phyloP scores from a whole-genome alignment of 2,329 filamentous ascomycete genomes.

The Fusarium clavum region DNA sequence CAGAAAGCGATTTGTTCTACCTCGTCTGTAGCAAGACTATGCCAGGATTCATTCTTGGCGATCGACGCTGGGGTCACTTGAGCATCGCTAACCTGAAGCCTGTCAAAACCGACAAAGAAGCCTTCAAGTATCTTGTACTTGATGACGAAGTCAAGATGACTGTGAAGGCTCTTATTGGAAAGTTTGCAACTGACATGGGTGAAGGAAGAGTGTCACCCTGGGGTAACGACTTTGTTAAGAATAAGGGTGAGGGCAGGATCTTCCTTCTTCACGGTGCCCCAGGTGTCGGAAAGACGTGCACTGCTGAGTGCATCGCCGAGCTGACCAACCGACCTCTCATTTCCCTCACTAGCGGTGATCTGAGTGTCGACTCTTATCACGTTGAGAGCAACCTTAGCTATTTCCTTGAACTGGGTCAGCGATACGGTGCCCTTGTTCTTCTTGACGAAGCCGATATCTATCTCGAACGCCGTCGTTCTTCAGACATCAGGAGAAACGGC shows the following conservation, averaged over 20 bases:
- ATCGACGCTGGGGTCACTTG: constrained; percentile 59
- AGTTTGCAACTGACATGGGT: constrained; percentile 54
- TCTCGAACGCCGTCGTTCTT: constrained; percentile 62
- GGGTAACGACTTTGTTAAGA: constrained; percentile 61
- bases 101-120: constrained; percentile 58
- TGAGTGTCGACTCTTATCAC: constrained; percentile 53
- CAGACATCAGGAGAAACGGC: constrained; percentile 60
- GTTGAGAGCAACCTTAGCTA: constrained; percentile 60
- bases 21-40: constrained; percentile 58
- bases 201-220: constrained; percentile 57
- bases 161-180: constrained; percentile 60
- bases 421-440: constrained; percentile 64
- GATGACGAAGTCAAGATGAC: constrained; percentile 61
- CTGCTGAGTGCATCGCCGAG: constrained; percentile 66
- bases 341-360: constrained; percentile 62
- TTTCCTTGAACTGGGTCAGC: constrained; percentile 62
- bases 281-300: constrained; percentile 69
- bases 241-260: constrained; percentile 63
- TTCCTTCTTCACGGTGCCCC: constrained; percentile 65
- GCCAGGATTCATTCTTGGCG: constrained; percentile 59
- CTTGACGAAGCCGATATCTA: constrained; percentile 72
- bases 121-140: constrained; percentile 63
- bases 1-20: constrained; percentile 58
- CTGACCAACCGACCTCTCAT: constrained; percentile 63
- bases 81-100: constrained; percentile 54